These are phyloP conservation scores for Salix caprea DNA, from an alignment of 345 rosid species.

Conservation along the genomic window DNA sequence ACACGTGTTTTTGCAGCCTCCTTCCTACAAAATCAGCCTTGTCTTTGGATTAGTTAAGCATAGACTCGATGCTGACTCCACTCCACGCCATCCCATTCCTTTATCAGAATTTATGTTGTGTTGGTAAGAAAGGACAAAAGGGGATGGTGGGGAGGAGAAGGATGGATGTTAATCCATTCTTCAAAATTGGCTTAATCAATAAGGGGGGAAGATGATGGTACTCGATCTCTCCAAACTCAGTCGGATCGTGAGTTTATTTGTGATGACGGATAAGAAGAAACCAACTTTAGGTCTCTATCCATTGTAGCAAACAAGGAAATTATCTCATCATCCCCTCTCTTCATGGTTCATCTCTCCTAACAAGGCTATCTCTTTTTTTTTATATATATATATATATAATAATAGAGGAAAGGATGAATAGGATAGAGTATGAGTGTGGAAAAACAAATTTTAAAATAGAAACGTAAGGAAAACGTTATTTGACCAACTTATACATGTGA, in stretches of 20 bases:
- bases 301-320: not conserved
- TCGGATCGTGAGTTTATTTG: not conserved
- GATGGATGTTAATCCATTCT: not conserved
- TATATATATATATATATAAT: no score
- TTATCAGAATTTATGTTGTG: not conserved
- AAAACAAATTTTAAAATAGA: not conserved
- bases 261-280: not conserved
- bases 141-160: not conserved
- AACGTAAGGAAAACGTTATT: no score
- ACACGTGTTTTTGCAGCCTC: not conserved
- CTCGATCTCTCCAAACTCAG: not conserved
- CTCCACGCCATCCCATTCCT: not conserved
- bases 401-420: not conserved
- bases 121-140: not conserved
- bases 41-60: not conserved
- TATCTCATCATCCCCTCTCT: not conserved
- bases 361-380: not conserved
- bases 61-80: conserved; percentile 2
- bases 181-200: not conserved
- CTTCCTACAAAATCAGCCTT: not conserved
- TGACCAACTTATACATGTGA: no score
- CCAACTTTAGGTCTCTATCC: not conserved
- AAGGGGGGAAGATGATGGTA: not conserved
- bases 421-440: not conserved
- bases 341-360: not conserved